Percentiles rank a stretch among this genome's conserved stretches.
Evolutionary conservation across 306 rosid species (phyloP).

Genomic region (Vigna hirtella): DNA sequence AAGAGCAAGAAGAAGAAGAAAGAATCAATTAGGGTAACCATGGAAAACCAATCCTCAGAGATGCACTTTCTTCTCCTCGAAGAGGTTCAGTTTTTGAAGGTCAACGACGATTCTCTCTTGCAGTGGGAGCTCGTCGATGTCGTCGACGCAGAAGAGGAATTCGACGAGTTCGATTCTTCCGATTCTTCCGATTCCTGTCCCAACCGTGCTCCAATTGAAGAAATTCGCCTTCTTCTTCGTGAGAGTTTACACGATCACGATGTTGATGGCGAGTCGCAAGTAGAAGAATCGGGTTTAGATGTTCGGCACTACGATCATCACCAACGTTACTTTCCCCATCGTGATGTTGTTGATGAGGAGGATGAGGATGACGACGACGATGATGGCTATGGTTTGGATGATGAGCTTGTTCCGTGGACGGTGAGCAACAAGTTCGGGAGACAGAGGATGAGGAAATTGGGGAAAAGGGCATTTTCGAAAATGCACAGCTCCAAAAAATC

Average conservation of each 20-base stretch:
- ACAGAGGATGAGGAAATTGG: slow-evolving; percentile 91
- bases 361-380: slow-evolving; percentile 40
- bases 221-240: neutral
- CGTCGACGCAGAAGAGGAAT: slow-evolving; percentile 40
- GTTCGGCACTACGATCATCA: neutral
- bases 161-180: slow-evolving; percentile 16
- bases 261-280: neutral
- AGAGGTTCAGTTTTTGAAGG: slow-evolving; percentile 56
- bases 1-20: neutral
- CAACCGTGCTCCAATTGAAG: slow-evolving; percentile 32
- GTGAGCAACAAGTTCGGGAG: slow-evolving; percentile 68
- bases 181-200: slow-evolving; percentile 45
- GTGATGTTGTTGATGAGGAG: neutral
- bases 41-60: slow-evolving; percentile 55
- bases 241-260: slow-evolving; percentile 5
- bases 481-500: slow-evolving; percentile 68
- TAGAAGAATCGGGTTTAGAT: neutral
- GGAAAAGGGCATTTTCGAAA: slow-evolving; percentile 79
- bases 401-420: slow-evolving; percentile 90
- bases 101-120: slow-evolving; percentile 52
- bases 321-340: neutral
- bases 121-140: slow-evolving; percentile 64
- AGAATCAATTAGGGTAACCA: slow-evolving; percentile 29
- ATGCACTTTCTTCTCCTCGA: slow-evolving; percentile 52
- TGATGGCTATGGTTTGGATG: slow-evolving; percentile 62